Conservation (phyloP, 805 yeast species). For the Jamesozyma piceae region DNA sequence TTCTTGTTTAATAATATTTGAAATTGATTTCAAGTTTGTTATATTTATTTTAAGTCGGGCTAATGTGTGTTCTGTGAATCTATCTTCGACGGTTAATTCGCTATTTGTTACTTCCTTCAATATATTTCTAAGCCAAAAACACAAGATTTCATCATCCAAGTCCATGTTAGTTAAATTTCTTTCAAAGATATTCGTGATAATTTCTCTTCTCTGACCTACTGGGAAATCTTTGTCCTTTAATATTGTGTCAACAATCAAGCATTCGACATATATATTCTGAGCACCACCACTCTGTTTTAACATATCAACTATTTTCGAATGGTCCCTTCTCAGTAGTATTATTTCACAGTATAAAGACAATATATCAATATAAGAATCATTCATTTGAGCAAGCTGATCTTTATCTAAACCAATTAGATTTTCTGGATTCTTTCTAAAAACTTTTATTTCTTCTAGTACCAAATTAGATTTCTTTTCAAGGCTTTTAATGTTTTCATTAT, state of each 20-base stretch:
- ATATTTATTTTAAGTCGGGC: slow-evolving; percentile 1
- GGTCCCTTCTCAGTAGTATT: slow-evolving; percentile 19
- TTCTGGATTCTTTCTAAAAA: not conserved
- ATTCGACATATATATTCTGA: slow-evolving; percentile 16
- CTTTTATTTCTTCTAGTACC: not conserved
- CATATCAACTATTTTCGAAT: slow-evolving; percentile 13
- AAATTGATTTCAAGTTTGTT: not conserved
- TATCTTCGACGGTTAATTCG: not conserved
- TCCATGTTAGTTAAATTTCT: slow-evolving; percentile 14
- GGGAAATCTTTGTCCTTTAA: slow-evolving; percentile 12
- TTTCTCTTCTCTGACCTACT: slow-evolving; percentile 9
- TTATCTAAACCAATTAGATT: slow-evolving; percentile 6
- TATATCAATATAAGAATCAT: slow-evolving; percentile 17
- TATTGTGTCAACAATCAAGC: slow-evolving; percentile 15
- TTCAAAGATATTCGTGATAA: slow-evolving; percentile 17
- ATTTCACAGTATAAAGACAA: slow-evolving; percentile 19
- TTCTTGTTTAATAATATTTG: slow-evolving; percentile 19
- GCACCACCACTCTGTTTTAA: slow-evolving; percentile 12
- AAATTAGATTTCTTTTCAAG: not conserved
- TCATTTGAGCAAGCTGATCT: slow-evolving; percentile 11
- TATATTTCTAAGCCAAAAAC: slow-evolving; percentile 26
- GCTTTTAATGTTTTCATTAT: not conserved
- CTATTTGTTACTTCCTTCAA: slow-evolving; percentile 5
- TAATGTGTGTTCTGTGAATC: not conserved
- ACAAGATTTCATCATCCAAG: slow-evolving; percentile 12